Evolutionary conservation across 345 rosid genomes (phyloP), one percentile per base, ranked within the genome.

Genomic region (Durio zibethinus): DNA sequence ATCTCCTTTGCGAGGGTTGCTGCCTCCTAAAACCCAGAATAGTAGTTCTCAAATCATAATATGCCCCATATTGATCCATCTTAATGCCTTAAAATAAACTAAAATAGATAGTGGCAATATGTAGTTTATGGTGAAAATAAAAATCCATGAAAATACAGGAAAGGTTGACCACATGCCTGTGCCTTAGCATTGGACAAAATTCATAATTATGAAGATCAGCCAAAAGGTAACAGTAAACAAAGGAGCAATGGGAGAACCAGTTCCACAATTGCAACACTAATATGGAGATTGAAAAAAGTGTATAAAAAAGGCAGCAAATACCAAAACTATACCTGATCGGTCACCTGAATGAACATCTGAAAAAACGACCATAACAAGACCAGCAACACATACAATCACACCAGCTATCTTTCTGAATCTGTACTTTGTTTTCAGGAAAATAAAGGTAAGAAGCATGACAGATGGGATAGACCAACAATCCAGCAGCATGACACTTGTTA

Each of bases 381-480:
- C 97, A 74, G 85, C 79, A 72, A 96, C 85, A 88, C 97, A 96
- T 76, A 90, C 87, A 64, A 83, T 3, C 35, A 93, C 98, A 66
- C 99, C 97, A 63, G 89, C 70, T 56, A 90, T 89, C 89, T 89
- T 96, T 85, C 85, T 90, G 82, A 79, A 83, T 85, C 91, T 84
- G 79, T 96, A 93, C 84, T 88, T 93, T 40, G 98, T 92, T 71
- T 86, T 85, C 81, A 96, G 80, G 80, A 96, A 91, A 69, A 90
- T 20, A 88, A 91, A 88, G 27, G 98, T 94, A 59, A 94, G 95
- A 62, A 93, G 29, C 97, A 93, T 86, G 77, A 94, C 98, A 0
- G 88, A 85, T 2, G 99, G 98, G 70, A 96, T 92, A 15, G 97
- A 71, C 99, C 98, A 96, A 79, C 99, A 96, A 77, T 96, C 98